phyloP scores from a whole-genome alignment of 768 basidiomycete genomes.

The Piloderma croceum region DNA sequence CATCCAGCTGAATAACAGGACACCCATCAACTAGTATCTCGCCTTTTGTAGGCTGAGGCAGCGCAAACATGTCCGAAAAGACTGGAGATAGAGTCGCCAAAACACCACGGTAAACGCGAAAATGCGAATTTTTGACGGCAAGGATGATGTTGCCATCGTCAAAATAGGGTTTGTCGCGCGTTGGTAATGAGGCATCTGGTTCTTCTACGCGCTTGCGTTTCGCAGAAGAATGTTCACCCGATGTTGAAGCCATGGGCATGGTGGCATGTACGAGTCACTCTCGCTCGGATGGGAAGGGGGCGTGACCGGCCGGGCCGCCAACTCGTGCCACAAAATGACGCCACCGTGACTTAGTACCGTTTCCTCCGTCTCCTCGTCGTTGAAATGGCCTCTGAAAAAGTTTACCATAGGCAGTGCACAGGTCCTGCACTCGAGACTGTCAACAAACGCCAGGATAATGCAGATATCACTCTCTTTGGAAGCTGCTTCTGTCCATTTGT shows the following conservation, averaged over 20 bases:
- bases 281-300: too few species aligned
- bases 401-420: slow-evolving; percentile 37
- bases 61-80: slow-evolving; percentile 10
- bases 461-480: slow-evolving; percentile 62
- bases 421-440: slow-evolving; percentile 54
- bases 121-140: background rate
- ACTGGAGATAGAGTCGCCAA: slow-evolving; percentile 7
- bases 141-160: slow-evolving; percentile 12
- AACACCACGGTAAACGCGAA: slow-evolving; percentile 12
- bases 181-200: too few species aligned
- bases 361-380: too few species aligned
- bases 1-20: too few species aligned
- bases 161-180: too few species aligned
- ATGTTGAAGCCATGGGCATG: too few species aligned
- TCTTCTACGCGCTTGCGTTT: too few species aligned
- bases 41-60: slow-evolving; percentile 8
- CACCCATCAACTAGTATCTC: slow-evolving; percentile 9
- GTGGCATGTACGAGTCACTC: too few species aligned
- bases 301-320: too few species aligned
- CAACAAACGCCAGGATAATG: slow-evolving; percentile 37
- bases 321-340: too few species aligned
- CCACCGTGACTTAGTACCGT: too few species aligned
- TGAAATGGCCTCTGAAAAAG: slow-evolving; percentile 38
- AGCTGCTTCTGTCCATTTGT: slow-evolving; percentile 81
- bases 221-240: too few species aligned